phyloP scores from a whole-genome alignment of 768 basidiomycete genomes.

The Auriscalpium microsporum region DNA sequence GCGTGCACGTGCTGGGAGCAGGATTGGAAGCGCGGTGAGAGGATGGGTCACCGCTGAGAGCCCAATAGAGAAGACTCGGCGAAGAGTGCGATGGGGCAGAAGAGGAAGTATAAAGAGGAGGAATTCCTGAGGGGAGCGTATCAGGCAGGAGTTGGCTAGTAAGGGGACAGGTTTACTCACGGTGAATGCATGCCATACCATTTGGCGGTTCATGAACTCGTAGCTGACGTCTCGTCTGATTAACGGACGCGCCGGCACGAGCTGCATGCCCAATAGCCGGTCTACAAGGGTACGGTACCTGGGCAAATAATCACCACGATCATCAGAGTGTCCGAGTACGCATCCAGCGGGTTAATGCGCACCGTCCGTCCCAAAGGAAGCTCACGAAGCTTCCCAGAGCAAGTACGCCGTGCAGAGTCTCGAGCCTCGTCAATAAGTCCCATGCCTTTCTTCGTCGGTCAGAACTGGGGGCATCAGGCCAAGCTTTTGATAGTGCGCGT shows the following conservation, averaged over 20 bases:
- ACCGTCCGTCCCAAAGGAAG: constrained; percentile 87
- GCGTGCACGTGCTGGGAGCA: constrained; percentile 28
- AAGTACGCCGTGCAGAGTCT: constrained; percentile 56
- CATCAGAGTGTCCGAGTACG: background rate
- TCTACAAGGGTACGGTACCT: constrained; percentile 86
- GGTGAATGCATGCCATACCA: constrained; percentile 99
- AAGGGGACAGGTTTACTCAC: constrained; percentile 36
- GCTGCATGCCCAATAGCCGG: constrained; percentile 63
- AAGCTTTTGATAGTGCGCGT: constrained; percentile 73
- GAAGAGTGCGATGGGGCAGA: constrained; percentile 58
- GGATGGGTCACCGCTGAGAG: constrained; percentile 21
- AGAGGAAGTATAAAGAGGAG: constrained; percentile 86
- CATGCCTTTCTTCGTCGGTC: constrained; percentile 69
- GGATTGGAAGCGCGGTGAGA: constrained; percentile 16
- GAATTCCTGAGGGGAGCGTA: constrained; percentile 62
- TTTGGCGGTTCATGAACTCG: constrained; percentile 98
- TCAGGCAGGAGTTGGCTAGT: background rate
- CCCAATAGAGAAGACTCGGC: constrained; percentile 37
- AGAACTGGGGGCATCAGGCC: constrained; percentile 85
- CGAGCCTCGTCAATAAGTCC: constrained; percentile 56
- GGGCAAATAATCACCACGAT: background rate
- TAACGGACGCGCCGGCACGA: constrained; percentile 62
- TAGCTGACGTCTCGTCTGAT: constrained; percentile 85
- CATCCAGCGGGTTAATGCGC: constrained; percentile 19
- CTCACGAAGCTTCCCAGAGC: constrained; percentile 68